phyloP scores from a whole-genome alignment of 139 green algal species.

The Mesotaenium endlicherianum region DNA sequence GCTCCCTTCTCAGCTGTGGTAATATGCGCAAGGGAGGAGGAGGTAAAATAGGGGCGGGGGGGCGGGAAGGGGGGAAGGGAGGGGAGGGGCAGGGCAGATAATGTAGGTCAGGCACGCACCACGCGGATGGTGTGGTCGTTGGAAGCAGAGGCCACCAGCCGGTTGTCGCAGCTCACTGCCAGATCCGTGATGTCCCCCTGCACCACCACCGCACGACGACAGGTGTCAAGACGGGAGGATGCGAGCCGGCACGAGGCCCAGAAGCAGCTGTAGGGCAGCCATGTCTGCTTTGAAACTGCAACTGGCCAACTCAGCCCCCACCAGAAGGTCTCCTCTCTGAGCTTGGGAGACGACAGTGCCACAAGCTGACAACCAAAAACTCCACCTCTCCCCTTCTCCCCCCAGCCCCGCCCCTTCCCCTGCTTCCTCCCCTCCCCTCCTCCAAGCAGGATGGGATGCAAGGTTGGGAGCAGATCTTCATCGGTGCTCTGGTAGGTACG shows the following conservation, averaged over 20 bases:
- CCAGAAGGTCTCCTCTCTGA: no score
- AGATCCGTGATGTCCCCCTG: constrained; percentile 60
- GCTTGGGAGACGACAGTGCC: no score
- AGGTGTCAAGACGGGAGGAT: background rate
- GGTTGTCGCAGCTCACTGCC: constrained; percentile 45
- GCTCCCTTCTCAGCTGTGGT: no score
- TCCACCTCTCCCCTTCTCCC: no score
- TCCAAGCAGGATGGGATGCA: no score
- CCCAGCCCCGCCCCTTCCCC: no score
- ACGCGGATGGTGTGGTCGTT: constrained; percentile 54
- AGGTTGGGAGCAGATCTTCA: no score
- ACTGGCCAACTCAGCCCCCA: background rate
- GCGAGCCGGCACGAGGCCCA: background rate
- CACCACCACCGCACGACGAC: background rate
- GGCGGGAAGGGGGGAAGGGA: background rate
- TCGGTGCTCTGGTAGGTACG: no score
- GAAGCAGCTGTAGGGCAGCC: background rate
- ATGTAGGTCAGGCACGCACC: constrained; percentile 5
- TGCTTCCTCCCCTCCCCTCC: no score
- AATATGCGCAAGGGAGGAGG: background rate
- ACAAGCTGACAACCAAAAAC: no score
- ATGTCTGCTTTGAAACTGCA: background rate
- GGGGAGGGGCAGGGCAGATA: background rate
- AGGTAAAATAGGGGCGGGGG: background rate
- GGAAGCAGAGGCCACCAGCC: constrained; percentile 44